A percentile compares a stretch with the other conserved stretches of the same genome.
phyloP scores from a whole-genome alignment of 2,329 filamentous ascomycete genomes.

The Sarocladiaceae sp. region DNA sequence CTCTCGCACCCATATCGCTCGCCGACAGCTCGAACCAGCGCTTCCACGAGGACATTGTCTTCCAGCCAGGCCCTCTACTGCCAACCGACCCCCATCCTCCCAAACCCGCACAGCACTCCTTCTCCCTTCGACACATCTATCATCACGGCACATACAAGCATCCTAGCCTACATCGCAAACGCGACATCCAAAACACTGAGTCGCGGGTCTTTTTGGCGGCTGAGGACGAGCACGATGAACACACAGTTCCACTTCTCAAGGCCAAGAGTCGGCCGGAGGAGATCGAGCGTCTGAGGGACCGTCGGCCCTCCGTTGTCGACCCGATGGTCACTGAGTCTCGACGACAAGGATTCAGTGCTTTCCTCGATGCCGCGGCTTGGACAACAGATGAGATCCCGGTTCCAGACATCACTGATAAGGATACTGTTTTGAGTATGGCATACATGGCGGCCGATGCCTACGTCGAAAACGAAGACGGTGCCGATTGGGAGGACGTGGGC shows the following conservation, averaged over 20 bases:
- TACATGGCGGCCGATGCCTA: slow-evolving; percentile 90
- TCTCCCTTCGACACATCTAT: slow-evolving; percentile 81
- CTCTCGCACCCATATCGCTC: slow-evolving; percentile 44
- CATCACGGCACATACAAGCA: slow-evolving; percentile 83
- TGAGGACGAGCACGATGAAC: slow-evolving; percentile 51
- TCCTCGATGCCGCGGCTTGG: slow-evolving; percentile 74
- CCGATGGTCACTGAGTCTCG: slow-evolving; percentile 71
- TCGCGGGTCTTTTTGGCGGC: slow-evolving; percentile 55
- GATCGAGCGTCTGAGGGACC: slow-evolving; percentile 79
- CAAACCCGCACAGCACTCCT: slow-evolving; percentile 50
- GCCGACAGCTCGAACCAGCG: slow-evolving; percentile 30
- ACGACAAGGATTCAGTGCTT: slow-evolving; percentile 61
- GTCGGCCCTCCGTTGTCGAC: slow-evolving; percentile 72
- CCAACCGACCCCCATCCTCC: slow-evolving; percentile 40
- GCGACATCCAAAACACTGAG: slow-evolving; percentile 61
- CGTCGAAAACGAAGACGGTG: slow-evolving; percentile 63
- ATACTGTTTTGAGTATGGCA: slow-evolving; percentile 78
- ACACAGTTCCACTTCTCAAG: slow-evolving; percentile 48
- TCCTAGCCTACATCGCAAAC: slow-evolving; percentile 70
- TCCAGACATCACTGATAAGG: slow-evolving; percentile 81
- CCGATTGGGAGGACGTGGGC: slow-evolving; percentile 81
- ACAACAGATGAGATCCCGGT: slow-evolving; percentile 71
- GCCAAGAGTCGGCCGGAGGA: slow-evolving; percentile 61
- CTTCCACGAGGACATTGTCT: slow-evolving; percentile 36
- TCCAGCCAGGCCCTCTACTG: slow-evolving; percentile 35